Evolutionary conservation across 2,329 filamentous ascomycete genomes (phyloP).

Genomic region (Neofusicoccum laricinum): DNA sequence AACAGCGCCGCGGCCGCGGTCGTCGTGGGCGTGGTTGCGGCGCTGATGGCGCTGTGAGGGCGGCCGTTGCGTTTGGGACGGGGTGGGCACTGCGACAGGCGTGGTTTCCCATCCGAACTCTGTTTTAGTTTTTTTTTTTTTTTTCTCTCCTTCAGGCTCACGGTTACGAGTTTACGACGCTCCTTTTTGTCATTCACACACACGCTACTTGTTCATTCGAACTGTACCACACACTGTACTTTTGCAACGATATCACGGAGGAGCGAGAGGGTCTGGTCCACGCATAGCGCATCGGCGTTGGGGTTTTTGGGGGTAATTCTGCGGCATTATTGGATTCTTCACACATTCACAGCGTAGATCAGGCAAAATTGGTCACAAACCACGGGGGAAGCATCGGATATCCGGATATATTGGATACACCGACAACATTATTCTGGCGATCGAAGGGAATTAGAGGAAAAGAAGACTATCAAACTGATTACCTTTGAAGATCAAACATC

Average conservation of each 20-base stretch:
- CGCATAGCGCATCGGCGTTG: constrained; percentile 1
- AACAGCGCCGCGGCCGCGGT: not conserved
- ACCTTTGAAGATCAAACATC: not conserved
- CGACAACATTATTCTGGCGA: too few species aligned
- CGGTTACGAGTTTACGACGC: constrained; percentile 6
- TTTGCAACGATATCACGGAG: not conserved
- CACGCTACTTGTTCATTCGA: not conserved
- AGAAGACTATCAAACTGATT: not conserved
- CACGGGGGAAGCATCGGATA: not conserved
- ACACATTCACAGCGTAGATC: not conserved
- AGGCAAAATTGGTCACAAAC: not conserved
- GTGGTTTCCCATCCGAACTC: too few species aligned
- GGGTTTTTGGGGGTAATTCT: not conserved
- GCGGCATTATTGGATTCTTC: not conserved
- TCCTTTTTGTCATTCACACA: not conserved
- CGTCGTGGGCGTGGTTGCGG: not conserved
- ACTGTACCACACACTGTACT: not conserved
- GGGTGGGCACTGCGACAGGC: too few species aligned
- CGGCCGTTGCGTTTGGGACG: not conserved
- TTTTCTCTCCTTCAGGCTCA: not conserved
- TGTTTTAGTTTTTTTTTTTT: not conserved
- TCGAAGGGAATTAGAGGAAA: not conserved
- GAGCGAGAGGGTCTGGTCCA: not conserved
- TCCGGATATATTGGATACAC: not conserved
- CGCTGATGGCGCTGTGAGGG: not conserved